Conservation (phyloP, 1,284 basidiomycete genomes). For the Volvariella volvacea region DNA sequence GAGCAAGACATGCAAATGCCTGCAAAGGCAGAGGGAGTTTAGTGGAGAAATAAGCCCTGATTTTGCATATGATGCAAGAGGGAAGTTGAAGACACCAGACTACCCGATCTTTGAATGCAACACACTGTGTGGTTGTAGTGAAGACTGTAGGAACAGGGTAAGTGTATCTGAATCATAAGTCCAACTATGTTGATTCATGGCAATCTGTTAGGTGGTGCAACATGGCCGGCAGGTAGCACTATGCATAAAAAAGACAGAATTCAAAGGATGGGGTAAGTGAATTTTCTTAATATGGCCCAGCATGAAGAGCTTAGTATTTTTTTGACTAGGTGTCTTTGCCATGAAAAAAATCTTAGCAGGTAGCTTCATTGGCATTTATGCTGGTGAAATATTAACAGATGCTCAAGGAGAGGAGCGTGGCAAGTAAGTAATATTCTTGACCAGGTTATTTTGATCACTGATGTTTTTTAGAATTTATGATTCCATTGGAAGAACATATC, state of each 20-base stretch:
- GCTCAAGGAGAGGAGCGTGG: constrained; percentile 63
- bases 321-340: constrained; percentile 64
- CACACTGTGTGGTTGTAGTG: constrained; percentile 71
- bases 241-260: constrained; percentile 58
- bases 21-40: constrained; percentile 47
- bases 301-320: constrained; percentile 1
- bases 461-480: constrained; percentile 59
- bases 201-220: constrained; percentile 79
- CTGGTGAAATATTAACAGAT: constrained; percentile 77
- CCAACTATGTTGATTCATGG: constrained; percentile 1
- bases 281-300: neutral
- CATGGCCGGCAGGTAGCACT: constrained; percentile 63
- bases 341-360: constrained; percentile 58
- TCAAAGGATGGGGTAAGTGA: constrained; percentile 77
- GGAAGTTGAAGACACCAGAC: constrained; percentile 40
- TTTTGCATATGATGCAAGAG: constrained; percentile 62
- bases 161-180: constrained; percentile 1
- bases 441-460: constrained; percentile 1
- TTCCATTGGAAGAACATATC: constrained; percentile 72
- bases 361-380: constrained; percentile 77
- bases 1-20: constrained; percentile 63
- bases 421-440: constrained; percentile 33
- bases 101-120: constrained; percentile 87
- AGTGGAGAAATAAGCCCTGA: constrained; percentile 29
- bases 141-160: constrained; percentile 79